A percentile compares a stretch with the other conserved stretches of the same genome.
phyloP scores from a whole-genome alignment of 345 rosid genomes.

The Pseudoturritis turrita region DNA sequence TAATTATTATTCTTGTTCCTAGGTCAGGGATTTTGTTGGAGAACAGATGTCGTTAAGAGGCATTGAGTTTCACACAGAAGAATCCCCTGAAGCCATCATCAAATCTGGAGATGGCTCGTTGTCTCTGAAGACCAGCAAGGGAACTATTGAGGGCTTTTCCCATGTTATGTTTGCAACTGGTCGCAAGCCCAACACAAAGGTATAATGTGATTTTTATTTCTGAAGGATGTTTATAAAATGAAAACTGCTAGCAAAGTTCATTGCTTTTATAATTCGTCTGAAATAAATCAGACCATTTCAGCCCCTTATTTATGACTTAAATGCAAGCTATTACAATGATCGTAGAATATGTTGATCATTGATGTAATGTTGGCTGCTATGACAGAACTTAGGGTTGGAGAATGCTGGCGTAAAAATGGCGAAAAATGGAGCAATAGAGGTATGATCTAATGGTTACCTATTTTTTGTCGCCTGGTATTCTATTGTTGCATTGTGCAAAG shows the following conservation, averaged over 20 bases:
- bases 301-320: neutral
- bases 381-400: conserved; percentile 93
- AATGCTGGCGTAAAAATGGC: conserved; percentile 62
- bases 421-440: conserved; percentile 93
- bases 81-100: conserved; percentile 77
- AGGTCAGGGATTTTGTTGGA: conserved; percentile 87
- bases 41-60: conserved; percentile 92
- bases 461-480: neutral
- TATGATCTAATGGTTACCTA: conserved; percentile 21
- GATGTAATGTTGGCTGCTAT: conserved; percentile 20
- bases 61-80: conserved; percentile 84
- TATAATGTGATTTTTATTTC: conserved; percentile 19
- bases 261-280: neutral
- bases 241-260: neutral
- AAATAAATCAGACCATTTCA: neutral
- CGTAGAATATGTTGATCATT: conserved; percentile 1
- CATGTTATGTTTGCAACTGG: conserved; percentile 99
- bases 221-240: neutral
- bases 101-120: conserved; percentile 75
- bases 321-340: neutral
- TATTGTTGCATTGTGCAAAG: neutral
- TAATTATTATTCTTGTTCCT: conserved; percentile 9
- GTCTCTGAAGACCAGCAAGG: conserved; percentile 81
- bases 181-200: conserved; percentile 89
- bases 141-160: conserved; percentile 81